A percentile compares a stretch with the other conserved stretches of the same genome.
Evolutionary conservation across 169 alveolate species (phyloP).

Genomic region (Sarcocystis neurona): DNA sequence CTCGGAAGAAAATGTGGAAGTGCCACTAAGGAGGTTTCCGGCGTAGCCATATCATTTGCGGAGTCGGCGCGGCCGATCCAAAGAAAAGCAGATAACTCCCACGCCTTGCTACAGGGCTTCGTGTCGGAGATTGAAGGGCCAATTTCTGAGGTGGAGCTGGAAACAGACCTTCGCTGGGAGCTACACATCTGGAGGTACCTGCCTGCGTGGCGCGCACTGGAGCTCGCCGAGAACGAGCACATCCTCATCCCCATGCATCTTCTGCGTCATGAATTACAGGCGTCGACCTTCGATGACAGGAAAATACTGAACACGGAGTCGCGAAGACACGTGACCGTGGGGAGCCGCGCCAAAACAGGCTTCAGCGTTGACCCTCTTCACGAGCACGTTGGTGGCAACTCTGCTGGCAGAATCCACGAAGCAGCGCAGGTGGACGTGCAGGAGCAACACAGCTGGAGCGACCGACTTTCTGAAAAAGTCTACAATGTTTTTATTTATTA

Average conservation of each 20-base stretch:
- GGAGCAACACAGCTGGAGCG: neutral
- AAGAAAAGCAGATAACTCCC: too few relatives aligned
- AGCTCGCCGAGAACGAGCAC: neutral
- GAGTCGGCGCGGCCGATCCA: neutral
- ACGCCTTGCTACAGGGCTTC: neutral
- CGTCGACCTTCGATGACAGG: neutral
- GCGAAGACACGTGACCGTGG: too few relatives aligned
- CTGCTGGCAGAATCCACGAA: too few relatives aligned
- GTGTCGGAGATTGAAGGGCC: neutral
- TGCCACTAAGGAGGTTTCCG: neutral
- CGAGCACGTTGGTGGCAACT: too few relatives aligned
- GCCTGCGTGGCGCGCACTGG: neutral
- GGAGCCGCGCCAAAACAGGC: too few relatives aligned
- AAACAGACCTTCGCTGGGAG: neutral
- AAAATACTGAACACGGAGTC: neutral
- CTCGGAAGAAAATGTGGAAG: neutral
- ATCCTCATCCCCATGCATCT: neutral
- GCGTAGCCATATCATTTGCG: neutral
- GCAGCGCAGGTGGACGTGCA: neutral
- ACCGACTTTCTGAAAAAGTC: neutral
- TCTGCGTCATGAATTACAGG: neutral
- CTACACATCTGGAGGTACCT: conserved; percentile 9
- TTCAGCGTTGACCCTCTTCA: too few relatives aligned
- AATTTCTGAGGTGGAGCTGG: neutral
- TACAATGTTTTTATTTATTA: neutral